A percentile compares a stretch with the other conserved stretches of the same genome.
Evolutionary conservation across 495 filamentous ascomycete species (phyloP).

Genomic region (Xylaria telfairii): DNA sequence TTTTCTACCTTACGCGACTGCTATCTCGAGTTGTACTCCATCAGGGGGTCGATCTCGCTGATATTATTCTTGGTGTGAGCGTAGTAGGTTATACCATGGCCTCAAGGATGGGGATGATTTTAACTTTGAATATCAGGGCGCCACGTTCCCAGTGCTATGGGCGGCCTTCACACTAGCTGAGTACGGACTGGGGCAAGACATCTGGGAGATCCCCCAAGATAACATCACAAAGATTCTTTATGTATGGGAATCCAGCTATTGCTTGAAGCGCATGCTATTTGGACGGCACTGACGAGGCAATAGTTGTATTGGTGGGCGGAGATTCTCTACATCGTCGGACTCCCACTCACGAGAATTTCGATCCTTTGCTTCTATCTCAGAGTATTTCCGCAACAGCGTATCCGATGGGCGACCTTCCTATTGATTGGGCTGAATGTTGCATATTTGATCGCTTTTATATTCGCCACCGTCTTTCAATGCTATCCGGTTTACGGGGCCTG

Average conservation of each 20-base stretch:
- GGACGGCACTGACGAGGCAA: constrained; percentile 4
- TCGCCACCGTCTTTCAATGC: constrained; percentile 52
- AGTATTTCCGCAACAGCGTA: constrained; percentile 51
- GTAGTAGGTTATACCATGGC: neutral
- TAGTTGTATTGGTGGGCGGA: constrained; percentile 50
- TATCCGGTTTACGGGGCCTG: constrained; percentile 46
- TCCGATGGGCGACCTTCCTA: constrained; percentile 44
- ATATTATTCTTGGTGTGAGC: constrained; percentile 2
- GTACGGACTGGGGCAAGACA: constrained; percentile 34
- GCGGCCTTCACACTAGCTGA: constrained; percentile 18
- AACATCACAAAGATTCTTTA: constrained; percentile 34
- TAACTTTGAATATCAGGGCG: constrained; percentile 3
- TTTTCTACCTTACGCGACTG: constrained; percentile 17
- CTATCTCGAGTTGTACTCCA: constrained; percentile 12
- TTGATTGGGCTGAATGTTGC: constrained; percentile 44
- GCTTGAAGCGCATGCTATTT: neutral
- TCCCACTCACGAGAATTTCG: constrained; percentile 55
- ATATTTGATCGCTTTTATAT: constrained; percentile 40
- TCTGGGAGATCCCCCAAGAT: constrained; percentile 39
- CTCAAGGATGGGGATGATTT: neutral
- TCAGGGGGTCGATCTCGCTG: neutral
- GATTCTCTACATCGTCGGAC: constrained; percentile 44
- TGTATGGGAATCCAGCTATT: constrained; percentile 23
- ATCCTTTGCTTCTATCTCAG: constrained; percentile 60
- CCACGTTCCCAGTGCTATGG: constrained; percentile 28